Evolutionary conservation across 805 yeast species (phyloP).

Genomic region (Kodamaea neixiangensis): DNA sequence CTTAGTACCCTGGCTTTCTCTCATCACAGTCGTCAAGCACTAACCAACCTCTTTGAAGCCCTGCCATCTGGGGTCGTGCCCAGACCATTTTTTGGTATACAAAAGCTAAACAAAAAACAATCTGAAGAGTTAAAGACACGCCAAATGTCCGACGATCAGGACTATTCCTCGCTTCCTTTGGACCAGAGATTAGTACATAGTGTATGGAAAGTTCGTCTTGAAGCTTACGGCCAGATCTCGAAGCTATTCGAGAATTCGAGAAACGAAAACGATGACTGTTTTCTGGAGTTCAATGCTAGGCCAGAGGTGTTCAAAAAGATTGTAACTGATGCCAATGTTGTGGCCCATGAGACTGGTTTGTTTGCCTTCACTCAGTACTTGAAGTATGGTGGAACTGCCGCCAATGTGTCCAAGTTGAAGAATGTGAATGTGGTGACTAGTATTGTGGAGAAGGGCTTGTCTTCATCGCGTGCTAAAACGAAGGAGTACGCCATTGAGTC

Average conservation of each 20-base stretch:
- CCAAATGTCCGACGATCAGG: slow-evolving; percentile 49
- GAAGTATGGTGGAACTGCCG: slow-evolving; percentile 53
- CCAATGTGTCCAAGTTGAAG: slow-evolving; percentile 43
- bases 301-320: slow-evolving; percentile 60
- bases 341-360: slow-evolving; percentile 85
- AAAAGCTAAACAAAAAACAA: slow-evolving; percentile 1
- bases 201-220: slow-evolving; percentile 81
- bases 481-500: slow-evolving; percentile 66
- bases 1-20: too few species aligned
- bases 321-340: slow-evolving; percentile 80
- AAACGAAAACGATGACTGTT: slow-evolving; percentile 56
- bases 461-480: slow-evolving; percentile 74
- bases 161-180: slow-evolving; percentile 62
- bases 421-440: slow-evolving; percentile 43
- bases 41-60: neutral
- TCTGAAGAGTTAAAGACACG: neutral
- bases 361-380: slow-evolving; percentile 54
- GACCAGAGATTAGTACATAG: slow-evolving; percentile 54
- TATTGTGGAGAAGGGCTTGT: slow-evolving; percentile 79
- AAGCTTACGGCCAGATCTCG: slow-evolving; percentile 72
- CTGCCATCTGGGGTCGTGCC: slow-evolving; percentile 2
- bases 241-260: slow-evolving; percentile 54
- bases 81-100: slow-evolving; percentile 1
- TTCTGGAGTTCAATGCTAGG: slow-evolving; percentile 48
- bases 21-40: too few species aligned